Conservation (phyloP, 768 basidiomycete genomes). For the Russula virescens region DNA sequence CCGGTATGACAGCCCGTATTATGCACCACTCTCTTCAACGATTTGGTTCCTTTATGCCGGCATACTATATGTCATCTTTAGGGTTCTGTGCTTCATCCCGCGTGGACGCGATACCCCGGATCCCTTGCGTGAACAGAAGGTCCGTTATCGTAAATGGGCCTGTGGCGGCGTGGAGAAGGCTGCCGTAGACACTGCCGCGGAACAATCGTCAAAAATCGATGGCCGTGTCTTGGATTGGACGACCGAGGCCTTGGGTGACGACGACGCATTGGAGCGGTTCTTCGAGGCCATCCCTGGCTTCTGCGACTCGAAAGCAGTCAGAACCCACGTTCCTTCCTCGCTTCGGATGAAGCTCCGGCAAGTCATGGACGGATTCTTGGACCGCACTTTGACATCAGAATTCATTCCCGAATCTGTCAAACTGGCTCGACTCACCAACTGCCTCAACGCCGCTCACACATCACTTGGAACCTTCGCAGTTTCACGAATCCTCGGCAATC, state of each 20-base stretch:
- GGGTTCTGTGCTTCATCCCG: background rate
- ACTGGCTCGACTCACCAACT: background rate
- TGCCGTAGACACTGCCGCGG: background rate
- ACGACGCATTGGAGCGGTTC: background rate
- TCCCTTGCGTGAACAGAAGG: background rate
- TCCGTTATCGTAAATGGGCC: background rate
- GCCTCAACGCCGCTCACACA: background rate
- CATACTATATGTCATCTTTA: background rate
- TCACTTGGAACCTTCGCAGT: background rate
- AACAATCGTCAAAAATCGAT: background rate
- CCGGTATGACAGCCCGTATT: constrained; percentile 1
- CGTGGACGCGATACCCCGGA: background rate
- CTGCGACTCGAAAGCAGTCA: background rate
- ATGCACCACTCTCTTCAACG: background rate
- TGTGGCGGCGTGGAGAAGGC: background rate
- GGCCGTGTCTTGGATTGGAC: background rate
- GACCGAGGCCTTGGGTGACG: background rate
- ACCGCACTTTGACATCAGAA: background rate
- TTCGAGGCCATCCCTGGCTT: constrained; percentile 4
- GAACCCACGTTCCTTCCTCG: background rate
- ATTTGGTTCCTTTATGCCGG: constrained; percentile 1
- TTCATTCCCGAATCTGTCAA: background rate
- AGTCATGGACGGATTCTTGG: background rate
- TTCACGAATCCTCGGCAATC: background rate
- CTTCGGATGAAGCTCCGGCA: background rate